These are phyloP conservation scores for Epichloe gansuensis DNA, from an alignment of 2,329 filamentous ascomycete species.

Conservation along the genomic window DNA sequence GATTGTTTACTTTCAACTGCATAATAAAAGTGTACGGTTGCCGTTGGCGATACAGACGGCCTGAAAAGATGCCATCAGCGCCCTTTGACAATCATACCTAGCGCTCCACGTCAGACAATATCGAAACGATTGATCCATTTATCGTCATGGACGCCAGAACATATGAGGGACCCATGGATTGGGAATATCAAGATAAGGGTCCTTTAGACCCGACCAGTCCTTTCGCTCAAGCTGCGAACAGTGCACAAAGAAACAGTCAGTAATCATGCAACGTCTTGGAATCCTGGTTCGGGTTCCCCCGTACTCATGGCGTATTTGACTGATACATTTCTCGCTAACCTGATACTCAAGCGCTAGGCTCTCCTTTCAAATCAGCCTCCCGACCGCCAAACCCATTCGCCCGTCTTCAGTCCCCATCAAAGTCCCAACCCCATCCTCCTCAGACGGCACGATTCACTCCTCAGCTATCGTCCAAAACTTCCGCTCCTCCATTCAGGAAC, in stretches of 20 bases:
- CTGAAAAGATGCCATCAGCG: not conserved
- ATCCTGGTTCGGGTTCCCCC: not conserved
- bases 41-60: constrained; percentile 11
- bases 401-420: constrained; percentile 26
- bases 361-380: constrained; percentile 24
- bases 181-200: constrained; percentile 47
- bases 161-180: constrained; percentile 53
- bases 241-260: constrained; percentile 30
- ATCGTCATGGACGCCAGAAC: constrained; percentile 40
- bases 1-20: constrained; percentile 23
- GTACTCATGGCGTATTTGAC: not conserved
- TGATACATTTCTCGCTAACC: constrained; percentile 11
- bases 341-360: constrained; percentile 22
- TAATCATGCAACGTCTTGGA: constrained; percentile 5
- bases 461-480: constrained; percentile 27
- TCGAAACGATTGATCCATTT: not conserved
- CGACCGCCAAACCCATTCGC: constrained; percentile 24
- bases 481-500: constrained; percentile 46
- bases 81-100: not conserved
- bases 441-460: constrained; percentile 36
- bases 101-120: not conserved
- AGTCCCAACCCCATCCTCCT: constrained; percentile 26
- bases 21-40: constrained; percentile 13
- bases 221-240: constrained; percentile 41
- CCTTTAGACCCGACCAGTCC: constrained; percentile 50